Conservation (phyloP, 2,329 filamentous ascomycete species). For the Sclerotiophoma versabilis region DNA sequence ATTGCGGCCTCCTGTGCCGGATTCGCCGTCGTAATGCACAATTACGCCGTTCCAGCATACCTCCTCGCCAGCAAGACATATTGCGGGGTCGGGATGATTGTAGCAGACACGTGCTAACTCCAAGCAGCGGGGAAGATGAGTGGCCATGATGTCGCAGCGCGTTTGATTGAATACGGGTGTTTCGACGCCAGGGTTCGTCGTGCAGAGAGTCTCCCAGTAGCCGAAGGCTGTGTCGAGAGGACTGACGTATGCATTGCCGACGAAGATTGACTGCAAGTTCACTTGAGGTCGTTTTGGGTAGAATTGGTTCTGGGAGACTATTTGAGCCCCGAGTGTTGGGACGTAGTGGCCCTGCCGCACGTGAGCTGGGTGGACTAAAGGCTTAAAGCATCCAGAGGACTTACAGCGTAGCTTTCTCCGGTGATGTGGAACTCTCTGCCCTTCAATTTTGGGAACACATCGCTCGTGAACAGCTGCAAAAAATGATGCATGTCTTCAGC, state of each 20-base stretch:
- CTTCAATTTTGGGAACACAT: conserved; percentile 54
- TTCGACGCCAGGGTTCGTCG: conserved; percentile 54
- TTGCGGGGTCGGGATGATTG: conserved; percentile 50
- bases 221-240: conserved; percentile 52
- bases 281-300: conserved; percentile 53
- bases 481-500: conserved; percentile 60
- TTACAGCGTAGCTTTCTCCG: conserved; percentile 59
- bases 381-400: conserved; percentile 12
- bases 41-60: conserved; percentile 52
- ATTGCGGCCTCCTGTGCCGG: conserved; percentile 50
- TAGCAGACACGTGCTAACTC: conserved; percentile 52
- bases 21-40: conserved; percentile 52
- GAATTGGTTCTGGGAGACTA: conserved; percentile 54
- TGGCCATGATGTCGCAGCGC: conserved; percentile 56
- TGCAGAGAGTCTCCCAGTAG: conserved; percentile 58
- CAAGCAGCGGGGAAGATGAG: conserved; percentile 56
- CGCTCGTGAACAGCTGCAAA: conserved; percentile 56
- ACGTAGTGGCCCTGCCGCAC: conserved; percentile 56
- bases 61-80: conserved; percentile 48
- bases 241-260: conserved; percentile 58
- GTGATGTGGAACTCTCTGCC: conserved; percentile 55
- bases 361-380: conserved; percentile 12
- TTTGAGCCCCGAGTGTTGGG: conserved; percentile 54
- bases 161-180: conserved; percentile 56
- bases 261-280: conserved; percentile 54